These are phyloP conservation scores for Rubia balearica DNA, from an alignment of 305 asterid genomes.

Conservation along the genomic window DNA sequence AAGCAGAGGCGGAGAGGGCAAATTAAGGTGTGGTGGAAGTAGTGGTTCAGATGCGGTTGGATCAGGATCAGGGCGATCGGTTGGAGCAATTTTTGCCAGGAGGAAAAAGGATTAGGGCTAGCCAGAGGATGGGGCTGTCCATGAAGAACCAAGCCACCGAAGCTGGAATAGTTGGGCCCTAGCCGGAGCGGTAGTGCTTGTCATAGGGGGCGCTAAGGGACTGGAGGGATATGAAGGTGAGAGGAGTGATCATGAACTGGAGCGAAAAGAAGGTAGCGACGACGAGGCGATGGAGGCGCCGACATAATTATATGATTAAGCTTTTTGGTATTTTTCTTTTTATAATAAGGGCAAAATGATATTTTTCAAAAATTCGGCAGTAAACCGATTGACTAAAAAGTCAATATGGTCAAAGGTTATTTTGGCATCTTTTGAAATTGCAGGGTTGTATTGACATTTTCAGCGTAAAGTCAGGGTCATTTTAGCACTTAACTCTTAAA, in stretches of 20 bases:
- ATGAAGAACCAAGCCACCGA: slow-evolving; percentile 67
- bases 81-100: slow-evolving; percentile 37
- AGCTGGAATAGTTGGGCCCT: slow-evolving; percentile 34
- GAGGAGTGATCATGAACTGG: neutral
- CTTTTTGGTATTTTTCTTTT: too few relatives aligned
- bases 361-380: too few relatives aligned
- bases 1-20: slow-evolving; percentile 48
- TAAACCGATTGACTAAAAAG: too few relatives aligned
- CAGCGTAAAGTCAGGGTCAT: too few relatives aligned
- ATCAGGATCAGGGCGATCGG: slow-evolving; percentile 45
- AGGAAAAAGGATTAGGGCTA: slow-evolving; percentile 67
- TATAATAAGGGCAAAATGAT: too few relatives aligned
- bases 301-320: too few relatives aligned
- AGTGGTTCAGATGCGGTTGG: slow-evolving; percentile 55
- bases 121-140: slow-evolving; percentile 81
- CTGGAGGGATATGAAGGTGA: slow-evolving; percentile 25
- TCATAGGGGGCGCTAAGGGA: slow-evolving; percentile 54
- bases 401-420: too few relatives aligned
- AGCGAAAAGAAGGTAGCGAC: too few relatives aligned
- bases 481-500: too few relatives aligned
- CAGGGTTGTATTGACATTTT: too few relatives aligned
- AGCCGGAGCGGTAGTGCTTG: slow-evolving; percentile 60
- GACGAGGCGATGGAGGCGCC: too few relatives aligned
- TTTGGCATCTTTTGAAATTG: too few relatives aligned
- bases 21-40: slow-evolving; percentile 41